Percentiles rank a stretch among this genome's conserved stretches.
Evolutionary conservation across 805 yeast genomes (phyloP).

Genomic region (Lachancea thermotolerans): DNA sequence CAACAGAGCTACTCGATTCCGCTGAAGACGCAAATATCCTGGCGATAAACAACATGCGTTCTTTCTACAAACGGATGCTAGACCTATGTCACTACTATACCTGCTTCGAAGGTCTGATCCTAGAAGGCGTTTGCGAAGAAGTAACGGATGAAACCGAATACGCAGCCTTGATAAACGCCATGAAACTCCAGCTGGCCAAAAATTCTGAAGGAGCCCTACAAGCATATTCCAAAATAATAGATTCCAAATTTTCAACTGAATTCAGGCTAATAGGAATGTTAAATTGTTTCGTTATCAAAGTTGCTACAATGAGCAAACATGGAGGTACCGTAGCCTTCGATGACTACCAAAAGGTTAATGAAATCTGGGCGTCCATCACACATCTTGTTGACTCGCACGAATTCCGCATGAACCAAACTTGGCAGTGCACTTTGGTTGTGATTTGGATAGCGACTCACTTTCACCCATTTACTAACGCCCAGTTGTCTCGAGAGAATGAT

Average conservation of each 20-base stretch:
- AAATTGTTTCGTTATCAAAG: conserved; percentile 16
- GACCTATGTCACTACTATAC: conserved; percentile 19
- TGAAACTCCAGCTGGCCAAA: conserved; percentile 14
- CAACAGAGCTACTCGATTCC: conserved; percentile 11
- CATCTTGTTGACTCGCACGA: conserved; percentile 9
- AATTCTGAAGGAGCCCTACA: conserved; percentile 9
- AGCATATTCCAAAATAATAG: conserved; percentile 2
- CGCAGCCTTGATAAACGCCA: conserved; percentile 6
- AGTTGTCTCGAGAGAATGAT: conserved; percentile 24
- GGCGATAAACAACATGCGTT: conserved; percentile 2
- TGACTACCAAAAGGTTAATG: conserved; percentile 7
- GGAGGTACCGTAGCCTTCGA: conserved; percentile 2
- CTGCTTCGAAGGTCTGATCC: conserved; percentile 6
- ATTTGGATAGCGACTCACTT: conserved; percentile 27
- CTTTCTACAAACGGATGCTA: conserved; percentile 16
- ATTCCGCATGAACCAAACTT: conserved; percentile 17
- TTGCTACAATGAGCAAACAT: conserved; percentile 2
- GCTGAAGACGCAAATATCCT: conserved; percentile 4
- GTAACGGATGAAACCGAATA: conserved; percentile 6
- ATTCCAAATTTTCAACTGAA: not conserved
- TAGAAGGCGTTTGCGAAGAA: conserved; percentile 3
- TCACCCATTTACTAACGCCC: conserved; percentile 26
- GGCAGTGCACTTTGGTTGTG: conserved; percentile 26
- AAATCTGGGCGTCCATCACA: conserved; percentile 18
- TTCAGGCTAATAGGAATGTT: conserved; percentile 17